Percentiles rank a stretch among this genome's conserved stretches.
These are phyloP conservation scores for Hymenoscyphus fructigenus DNA, from an alignment of 2,329 filamentous ascomycete species.

Conservation along the genomic window DNA sequence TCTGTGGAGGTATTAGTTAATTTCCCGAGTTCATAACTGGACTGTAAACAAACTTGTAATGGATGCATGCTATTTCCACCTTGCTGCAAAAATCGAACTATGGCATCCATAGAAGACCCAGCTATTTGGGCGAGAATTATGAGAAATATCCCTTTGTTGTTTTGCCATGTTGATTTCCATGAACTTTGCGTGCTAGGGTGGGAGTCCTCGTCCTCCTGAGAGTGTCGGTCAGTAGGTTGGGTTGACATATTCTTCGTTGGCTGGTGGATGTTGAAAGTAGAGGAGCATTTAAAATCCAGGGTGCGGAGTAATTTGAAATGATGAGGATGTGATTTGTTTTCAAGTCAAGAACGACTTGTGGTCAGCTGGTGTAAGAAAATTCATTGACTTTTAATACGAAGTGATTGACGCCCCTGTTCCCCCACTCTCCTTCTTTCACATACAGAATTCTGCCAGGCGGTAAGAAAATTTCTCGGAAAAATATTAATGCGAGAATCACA, in stretches of 20 bases:
- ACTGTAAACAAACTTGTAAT: slow-evolving; percentile 61
- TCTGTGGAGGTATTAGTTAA: slow-evolving; percentile 54
- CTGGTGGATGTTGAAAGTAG: not conserved
- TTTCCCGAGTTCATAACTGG: slow-evolving; percentile 58
- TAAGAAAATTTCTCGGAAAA: too few relatives aligned
- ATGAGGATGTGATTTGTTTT: not conserved
- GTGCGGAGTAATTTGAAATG: not conserved
- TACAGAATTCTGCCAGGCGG: too few relatives aligned
- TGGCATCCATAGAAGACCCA: slow-evolving; percentile 81
- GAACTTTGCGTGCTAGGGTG: slow-evolving; percentile 5
- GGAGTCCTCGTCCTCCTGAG: slow-evolving; percentile 15
- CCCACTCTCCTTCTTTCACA: not conserved
- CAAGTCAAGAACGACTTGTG: not conserved
- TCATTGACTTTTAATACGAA: not conserved
- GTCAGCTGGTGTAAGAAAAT: slow-evolving; percentile 2
- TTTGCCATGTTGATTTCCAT: slow-evolving; percentile 51
- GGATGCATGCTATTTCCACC: slow-evolving; percentile 73
- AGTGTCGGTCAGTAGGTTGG: not conserved
- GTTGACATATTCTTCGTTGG: not conserved
- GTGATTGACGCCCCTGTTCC: not conserved
- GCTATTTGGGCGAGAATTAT: slow-evolving; percentile 77
- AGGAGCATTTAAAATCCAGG: not conserved
- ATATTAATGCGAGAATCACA: too few relatives aligned
- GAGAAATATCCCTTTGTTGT: slow-evolving; percentile 70
- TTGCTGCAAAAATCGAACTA: slow-evolving; percentile 73